A percentile compares a stretch with the other conserved stretches of the same genome.
Conservation (phyloP, 805 yeast species). For the Candida chilensis region DNA sequence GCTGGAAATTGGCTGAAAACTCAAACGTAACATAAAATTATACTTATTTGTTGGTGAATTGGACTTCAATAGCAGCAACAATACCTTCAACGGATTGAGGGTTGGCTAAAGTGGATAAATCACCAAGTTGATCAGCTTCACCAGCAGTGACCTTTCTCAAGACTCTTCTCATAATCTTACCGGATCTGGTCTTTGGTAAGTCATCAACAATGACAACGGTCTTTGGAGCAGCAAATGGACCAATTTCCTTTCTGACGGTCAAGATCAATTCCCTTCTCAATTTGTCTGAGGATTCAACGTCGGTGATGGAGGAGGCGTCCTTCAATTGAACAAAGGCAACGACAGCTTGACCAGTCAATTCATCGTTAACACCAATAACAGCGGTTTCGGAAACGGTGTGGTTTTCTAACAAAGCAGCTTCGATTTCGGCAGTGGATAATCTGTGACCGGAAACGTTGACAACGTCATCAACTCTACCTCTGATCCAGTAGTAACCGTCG, state of each 20-base stretch:
- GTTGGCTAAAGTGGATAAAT: constrained; percentile 80
- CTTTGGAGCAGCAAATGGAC: constrained; percentile 95
- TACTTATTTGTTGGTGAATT: constrained; percentile 21
- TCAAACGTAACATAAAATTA: too few species aligned
- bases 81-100: constrained; percentile 76
- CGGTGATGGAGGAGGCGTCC: too few species aligned
- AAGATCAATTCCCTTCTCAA: constrained; percentile 68
- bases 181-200: constrained; percentile 96
- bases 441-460: constrained; percentile 85
- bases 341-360: constrained; percentile 81
- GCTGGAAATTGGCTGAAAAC: too few species aligned
- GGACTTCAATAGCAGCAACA: constrained; percentile 53
- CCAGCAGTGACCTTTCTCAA: constrained; percentile 88
- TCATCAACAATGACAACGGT: constrained; percentile 72
- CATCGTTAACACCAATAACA: constrained; percentile 77
- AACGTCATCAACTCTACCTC: constrained; percentile 84
- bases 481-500: constrained; percentile 80
- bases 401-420: constrained; percentile 73
- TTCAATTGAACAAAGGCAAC: constrained; percentile 75
- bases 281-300: too few species aligned
- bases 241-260: constrained; percentile 87
- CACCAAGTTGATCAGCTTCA: constrained; percentile 91
- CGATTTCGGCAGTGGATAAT: constrained; percentile 83
- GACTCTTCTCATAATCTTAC: constrained; percentile 97
- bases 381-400: constrained; percentile 68